Evolutionary conservation across 352 stramenopile species (phyloP).

Genomic region (Pythium graminicola): DNA sequence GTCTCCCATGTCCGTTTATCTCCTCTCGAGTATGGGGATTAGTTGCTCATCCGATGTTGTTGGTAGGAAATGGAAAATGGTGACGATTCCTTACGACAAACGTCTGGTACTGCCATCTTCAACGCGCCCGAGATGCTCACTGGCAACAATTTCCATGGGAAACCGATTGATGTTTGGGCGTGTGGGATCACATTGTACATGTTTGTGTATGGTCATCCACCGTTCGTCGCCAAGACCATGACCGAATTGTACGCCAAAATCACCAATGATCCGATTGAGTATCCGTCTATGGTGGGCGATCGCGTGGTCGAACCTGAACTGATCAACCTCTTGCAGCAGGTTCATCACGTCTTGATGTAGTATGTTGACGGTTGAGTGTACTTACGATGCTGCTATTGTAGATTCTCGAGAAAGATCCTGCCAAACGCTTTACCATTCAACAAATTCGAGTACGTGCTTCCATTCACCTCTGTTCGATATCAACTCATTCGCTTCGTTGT

Average conservation of each 20-base stretch:
- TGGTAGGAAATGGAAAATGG: constrained; percentile 69
- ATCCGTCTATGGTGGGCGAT: constrained; percentile 36
- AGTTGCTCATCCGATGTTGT: no score
- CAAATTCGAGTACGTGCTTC: constrained; percentile 61
- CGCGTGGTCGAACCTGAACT: constrained; percentile 46
- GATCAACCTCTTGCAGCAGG: constrained; percentile 59
- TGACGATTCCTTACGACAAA: constrained; percentile 66
- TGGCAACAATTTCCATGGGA: constrained; percentile 65
- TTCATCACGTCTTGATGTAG: constrained; percentile 12
- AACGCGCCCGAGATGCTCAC: constrained; percentile 79
- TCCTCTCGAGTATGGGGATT: no score
- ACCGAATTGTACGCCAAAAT: constrained; percentile 92
- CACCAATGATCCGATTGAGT: constrained; percentile 63
- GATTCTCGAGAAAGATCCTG: constrained; percentile 73
- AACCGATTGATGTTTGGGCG: constrained; percentile 92
- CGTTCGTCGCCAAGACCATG: constrained; percentile 89
- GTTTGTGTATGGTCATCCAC: constrained; percentile 92
- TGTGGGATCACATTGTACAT: constrained; percentile 95
- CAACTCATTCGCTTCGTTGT: not conserved
- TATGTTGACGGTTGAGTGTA: not conserved
- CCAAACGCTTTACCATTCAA: constrained; percentile 47
- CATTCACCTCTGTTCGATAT: not conserved
- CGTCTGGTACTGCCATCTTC: constrained; percentile 70
- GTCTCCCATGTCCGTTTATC: constrained; percentile 77
- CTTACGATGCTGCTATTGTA: constrained; percentile 10